Evolutionary conservation across 2,329 filamentous ascomycete species (phyloP), one percentile per base, ranked within the genome.

Genomic region (Colletotrichum echinochloae): DNA sequence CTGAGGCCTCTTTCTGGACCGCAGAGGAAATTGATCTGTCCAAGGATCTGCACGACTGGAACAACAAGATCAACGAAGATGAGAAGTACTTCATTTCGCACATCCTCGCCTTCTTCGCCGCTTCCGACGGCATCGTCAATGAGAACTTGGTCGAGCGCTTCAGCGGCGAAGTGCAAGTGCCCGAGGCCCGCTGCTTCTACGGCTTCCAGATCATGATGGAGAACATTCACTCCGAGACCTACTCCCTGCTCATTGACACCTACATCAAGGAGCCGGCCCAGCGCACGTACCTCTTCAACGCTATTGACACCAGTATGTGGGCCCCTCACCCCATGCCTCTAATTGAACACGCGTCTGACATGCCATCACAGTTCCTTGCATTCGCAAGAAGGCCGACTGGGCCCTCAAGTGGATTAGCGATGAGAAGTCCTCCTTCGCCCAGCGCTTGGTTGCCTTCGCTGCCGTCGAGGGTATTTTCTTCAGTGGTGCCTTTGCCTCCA

Each of bases 201-300:
- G 96, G 96, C 74, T 99, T 99, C 90, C 96, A 99, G 87, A 98
- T 98, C 87, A 99, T 99, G 96, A 98, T 99, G 94, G 96, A 99
- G 89, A 99, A 99, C 86, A 97, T 99, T 79, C 96, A 99, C 89
- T 98, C 96, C 20, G 96, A 99, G 87, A 99, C 96, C 65, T 99
- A 99, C 89, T 98, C 95, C 26, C 91, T 99, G 44, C 91, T 99
- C 80, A 99, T 99, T 81, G 96, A 99, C 83, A 98, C 95, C 73
- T 99, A 99, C 84, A 97, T 99, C 86, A 98, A 97, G 88, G 96
- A 99, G 87, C 93, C 94, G 73, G 92, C 93, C 81, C 95, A 99
- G 87, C 91, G 94, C 76, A 92, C 89, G 73, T 95, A 98, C 81
- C 92, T 99, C 68, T 98, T 99, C 86, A 97, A 99, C 79, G 96